Conservation (phyloP, 2,329 filamentous ascomycete species). For the Diaporthe nobilis region DNA sequence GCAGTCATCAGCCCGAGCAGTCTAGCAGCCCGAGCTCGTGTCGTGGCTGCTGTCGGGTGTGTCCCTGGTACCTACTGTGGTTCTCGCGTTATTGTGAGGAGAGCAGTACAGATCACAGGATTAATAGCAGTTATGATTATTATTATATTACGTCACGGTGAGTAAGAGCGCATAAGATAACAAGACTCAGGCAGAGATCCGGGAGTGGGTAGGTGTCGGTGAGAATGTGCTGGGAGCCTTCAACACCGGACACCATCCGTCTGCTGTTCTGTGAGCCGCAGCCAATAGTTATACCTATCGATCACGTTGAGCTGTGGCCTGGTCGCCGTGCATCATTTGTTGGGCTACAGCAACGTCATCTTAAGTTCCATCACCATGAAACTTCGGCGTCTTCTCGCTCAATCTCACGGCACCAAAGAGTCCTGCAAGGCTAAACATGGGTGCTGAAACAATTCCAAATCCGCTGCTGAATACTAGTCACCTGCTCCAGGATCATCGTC, state of each 20-base stretch:
- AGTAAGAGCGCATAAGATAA: too few relatives aligned
- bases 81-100: too few relatives aligned
- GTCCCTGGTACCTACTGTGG: too few relatives aligned
- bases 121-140: neutral
- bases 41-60: too few relatives aligned
- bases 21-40: too few relatives aligned
- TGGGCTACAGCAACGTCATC: neutral
- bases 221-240: neutral
- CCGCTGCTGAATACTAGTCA: neutral
- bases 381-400: slow-evolving; percentile 3
- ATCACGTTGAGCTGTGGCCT: too few relatives aligned
- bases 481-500: neutral
- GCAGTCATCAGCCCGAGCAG: neutral
- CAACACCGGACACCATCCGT: neutral
- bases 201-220: too few relatives aligned
- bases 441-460: neutral
- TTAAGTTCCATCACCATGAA: neutral
- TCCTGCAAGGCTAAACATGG: neutral
- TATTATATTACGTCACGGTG: neutral
- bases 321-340: too few relatives aligned
- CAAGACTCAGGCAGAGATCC: too few relatives aligned
- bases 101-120: too few relatives aligned
- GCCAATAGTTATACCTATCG: too few relatives aligned
- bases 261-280: neutral
- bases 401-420: neutral